Conservation (phyloP, 2,329 filamentous ascomycete genomes). For the Arthrobotrys musiformis region DNA sequence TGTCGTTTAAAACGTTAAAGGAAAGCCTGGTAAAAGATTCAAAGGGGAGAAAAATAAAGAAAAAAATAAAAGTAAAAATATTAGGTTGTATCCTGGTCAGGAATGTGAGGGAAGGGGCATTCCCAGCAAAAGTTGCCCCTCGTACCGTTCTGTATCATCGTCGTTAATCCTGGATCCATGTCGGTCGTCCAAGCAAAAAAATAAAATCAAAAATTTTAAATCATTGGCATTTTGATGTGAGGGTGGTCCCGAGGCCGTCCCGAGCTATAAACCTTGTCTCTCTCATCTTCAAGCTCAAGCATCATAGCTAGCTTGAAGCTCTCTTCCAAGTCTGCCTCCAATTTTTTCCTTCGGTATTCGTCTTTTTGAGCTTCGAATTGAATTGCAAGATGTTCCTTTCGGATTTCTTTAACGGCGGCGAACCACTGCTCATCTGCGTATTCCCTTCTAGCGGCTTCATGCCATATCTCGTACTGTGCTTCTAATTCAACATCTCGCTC, state of each 20-base stretch:
- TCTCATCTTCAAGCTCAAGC: conserved; percentile 51
- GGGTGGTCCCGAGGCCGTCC: conserved; percentile 32
- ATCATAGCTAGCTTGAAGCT: conserved; percentile 53
- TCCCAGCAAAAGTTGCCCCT: conserved; percentile 17
- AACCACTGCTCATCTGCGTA: conserved; percentile 54
- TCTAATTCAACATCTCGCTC: conserved; percentile 21
- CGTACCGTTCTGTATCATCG: conserved; percentile 28
- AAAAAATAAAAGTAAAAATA: not conserved
- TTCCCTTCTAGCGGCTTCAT: conserved; percentile 43
- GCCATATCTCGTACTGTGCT: conserved; percentile 42
- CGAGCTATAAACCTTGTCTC: conserved; percentile 54
- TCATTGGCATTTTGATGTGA: conserved; percentile 43
- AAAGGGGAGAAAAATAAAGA: not conserved
- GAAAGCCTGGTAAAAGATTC: not conserved
- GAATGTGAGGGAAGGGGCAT: conserved; percentile 26
- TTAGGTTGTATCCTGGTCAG: conserved; percentile 17
- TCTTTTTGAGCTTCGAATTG: conserved; percentile 55
- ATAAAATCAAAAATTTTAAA: conserved; percentile 10
- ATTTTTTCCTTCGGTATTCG: conserved; percentile 43
- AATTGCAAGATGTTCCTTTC: conserved; percentile 49
- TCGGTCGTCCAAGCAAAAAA: conserved; percentile 11
- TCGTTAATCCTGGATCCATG: conserved; percentile 49
- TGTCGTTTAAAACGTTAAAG: conserved; percentile 4
- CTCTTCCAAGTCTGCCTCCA: conserved; percentile 47
- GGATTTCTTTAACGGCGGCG: conserved; percentile 46